Conservation (phyloP, 768 basidiomycete species). For the Trametes meyenii region DNA sequence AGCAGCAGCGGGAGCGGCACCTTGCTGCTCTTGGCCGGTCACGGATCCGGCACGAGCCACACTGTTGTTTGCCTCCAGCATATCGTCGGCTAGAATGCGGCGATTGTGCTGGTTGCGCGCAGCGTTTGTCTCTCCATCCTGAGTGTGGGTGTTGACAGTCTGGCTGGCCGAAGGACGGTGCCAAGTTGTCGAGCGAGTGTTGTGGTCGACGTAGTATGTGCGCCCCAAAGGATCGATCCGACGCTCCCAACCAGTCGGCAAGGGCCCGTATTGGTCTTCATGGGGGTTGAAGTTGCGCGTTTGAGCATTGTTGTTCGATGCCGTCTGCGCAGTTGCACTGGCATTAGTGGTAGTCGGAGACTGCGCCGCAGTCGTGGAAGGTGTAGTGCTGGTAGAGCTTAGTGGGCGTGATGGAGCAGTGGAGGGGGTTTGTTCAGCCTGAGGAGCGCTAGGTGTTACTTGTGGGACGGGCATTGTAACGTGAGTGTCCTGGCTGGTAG, state of each 20-base stretch:
- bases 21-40: conserved; percentile 33
- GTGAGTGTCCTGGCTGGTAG: conserved; percentile 37
- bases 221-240: conserved; percentile 95
- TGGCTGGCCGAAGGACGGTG: conserved; percentile 85
- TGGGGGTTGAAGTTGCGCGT: conserved; percentile 92
- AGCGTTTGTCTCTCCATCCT: conserved; percentile 80
- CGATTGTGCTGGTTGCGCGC: conserved; percentile 87
- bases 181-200: conserved; percentile 97
- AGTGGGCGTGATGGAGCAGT: conserved; percentile 38
- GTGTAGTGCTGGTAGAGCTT: conserved; percentile 36
- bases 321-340: conserved; percentile 35
- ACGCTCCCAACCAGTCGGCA: conserved; percentile 95
- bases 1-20: conserved; percentile 49
- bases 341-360: conserved; percentile 41
- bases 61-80: conserved; percentile 69
- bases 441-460: conserved; percentile 23
- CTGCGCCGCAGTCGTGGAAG: conserved; percentile 25
- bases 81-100: conserved; percentile 81
- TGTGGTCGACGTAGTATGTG: conserved; percentile 99
- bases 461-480: conserved; percentile 45
- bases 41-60: conserved; percentile 31
- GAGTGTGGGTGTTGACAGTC: conserved; percentile 67
- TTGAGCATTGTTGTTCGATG: conserved; percentile 44
- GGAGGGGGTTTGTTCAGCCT: conserved; percentile 28
- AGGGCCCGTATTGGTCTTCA: conserved; percentile 89